Percentiles rank a stretch among this genome's conserved stretches.
Evolutionary conservation across 2,329 filamentous ascomycete genomes (phyloP).

Genomic region (Aspergillus sp.): DNA sequence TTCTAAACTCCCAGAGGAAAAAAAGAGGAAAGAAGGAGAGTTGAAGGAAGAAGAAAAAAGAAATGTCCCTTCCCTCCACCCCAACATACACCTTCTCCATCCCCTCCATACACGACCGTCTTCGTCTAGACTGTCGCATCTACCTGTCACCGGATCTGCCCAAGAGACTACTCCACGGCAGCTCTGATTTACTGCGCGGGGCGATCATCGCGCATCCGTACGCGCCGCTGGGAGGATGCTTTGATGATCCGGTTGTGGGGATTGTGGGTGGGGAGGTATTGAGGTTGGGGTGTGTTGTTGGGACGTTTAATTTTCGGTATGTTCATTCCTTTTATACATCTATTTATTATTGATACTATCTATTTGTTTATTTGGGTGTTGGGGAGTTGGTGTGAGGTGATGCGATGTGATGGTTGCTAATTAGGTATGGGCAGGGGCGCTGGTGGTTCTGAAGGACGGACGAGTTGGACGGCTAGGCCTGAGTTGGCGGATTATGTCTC

Average conservation of each 20-base stretch:
- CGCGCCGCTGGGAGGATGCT: conserved; percentile 79
- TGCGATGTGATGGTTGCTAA: background rate
- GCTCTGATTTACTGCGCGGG: conserved; percentile 44
- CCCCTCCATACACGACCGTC: conserved; percentile 79
- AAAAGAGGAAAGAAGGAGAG: no score
- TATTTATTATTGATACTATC: no score
- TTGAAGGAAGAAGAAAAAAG: background rate
- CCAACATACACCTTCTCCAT: conserved; percentile 67
- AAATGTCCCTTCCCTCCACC: conserved; percentile 27
- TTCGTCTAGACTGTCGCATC: conserved; percentile 75
- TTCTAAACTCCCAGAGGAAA: no score
- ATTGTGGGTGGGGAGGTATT: conserved; percentile 65
- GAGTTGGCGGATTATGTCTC: conserved; percentile 83
- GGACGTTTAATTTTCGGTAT: conserved; percentile 90
- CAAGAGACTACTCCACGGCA: conserved; percentile 22
- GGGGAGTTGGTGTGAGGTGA: background rate
- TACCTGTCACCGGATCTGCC: conserved; percentile 63
- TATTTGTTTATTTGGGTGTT: background rate
- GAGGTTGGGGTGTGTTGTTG: conserved; percentile 71
- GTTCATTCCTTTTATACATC: background rate
- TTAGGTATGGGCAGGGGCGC: conserved; percentile 64
- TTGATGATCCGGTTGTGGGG: conserved; percentile 79
- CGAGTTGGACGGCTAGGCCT: conserved; percentile 82
- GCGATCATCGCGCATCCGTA: conserved; percentile 87
- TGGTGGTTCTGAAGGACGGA: conserved; percentile 70